Percentiles rank a stretch among this genome's conserved stretches.
These are phyloP conservation scores for Macaranga tanarius DNA, from an alignment of 441 rosid species.

Conservation along the genomic window DNA sequence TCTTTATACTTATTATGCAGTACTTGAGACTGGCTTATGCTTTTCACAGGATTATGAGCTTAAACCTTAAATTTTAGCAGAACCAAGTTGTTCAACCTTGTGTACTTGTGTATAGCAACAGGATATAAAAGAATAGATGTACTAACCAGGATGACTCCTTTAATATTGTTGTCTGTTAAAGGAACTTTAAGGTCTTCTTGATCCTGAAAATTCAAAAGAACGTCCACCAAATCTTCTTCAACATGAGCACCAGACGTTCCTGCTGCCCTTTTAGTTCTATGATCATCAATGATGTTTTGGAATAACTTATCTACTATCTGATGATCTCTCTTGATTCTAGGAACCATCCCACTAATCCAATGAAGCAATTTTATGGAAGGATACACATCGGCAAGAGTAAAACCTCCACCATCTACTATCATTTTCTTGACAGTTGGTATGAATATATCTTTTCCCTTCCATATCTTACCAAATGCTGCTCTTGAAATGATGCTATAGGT, in stretches of 20 bases:
- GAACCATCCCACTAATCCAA: not conserved
- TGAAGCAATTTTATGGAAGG: conserved; percentile 22
- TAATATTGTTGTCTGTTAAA: conserved; percentile 20
- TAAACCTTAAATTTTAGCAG: no score
- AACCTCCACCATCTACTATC: not conserved
- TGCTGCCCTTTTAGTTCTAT: not conserved
- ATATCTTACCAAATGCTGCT: conserved; percentile 20
- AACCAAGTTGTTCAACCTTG: no score
- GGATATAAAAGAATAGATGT: not conserved
- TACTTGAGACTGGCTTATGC: no score
- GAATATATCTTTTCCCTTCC: conserved; percentile 10
- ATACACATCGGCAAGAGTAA: conserved; percentile 20
- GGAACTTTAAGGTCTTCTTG: conserved; percentile 11
- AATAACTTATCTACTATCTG: not conserved
- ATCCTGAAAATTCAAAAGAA: conserved; percentile 14
- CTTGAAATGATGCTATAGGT: conserved; percentile 3
- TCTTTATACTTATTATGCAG: no score
- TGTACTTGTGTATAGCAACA: not conserved
- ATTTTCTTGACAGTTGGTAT: not conserved
- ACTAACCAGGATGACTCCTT: conserved; percentile 12
- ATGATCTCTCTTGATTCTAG: not conserved
- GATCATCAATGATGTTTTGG: conserved; percentile 18
- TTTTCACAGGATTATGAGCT: no score
- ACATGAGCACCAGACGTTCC: not conserved
- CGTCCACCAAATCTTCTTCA: conserved; percentile 15